Evolutionary conservation across 169 alveolate species (phyloP).

Genomic region (Cystoisospora suis): DNA sequence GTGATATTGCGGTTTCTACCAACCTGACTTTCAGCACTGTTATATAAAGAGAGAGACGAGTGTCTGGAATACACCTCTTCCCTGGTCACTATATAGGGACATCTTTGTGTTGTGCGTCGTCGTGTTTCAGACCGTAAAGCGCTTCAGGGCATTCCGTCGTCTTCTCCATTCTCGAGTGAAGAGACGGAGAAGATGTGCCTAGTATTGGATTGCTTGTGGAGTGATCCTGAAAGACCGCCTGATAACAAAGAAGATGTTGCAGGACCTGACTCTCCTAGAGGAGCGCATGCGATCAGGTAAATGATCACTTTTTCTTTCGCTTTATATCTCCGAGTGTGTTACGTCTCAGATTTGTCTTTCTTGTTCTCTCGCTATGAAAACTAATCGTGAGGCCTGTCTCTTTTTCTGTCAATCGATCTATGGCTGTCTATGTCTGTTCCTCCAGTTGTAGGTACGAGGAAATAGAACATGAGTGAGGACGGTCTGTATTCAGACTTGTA

Average conservation of each 20-base stretch:
- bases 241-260: neutral
- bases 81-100: neutral
- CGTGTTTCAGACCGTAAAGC: too few species aligned
- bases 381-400: too few species aligned
- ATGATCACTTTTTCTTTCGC: too few species aligned
- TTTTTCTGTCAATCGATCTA: neutral
- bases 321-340: too few species aligned
- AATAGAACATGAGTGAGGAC: too few species aligned
- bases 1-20: neutral
- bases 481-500: too few species aligned
- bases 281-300: slow-evolving; percentile 24
- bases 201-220: slow-evolving; percentile 35
- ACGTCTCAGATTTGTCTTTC: too few species aligned
- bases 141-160: too few species aligned
- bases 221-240: slow-evolving; percentile 22
- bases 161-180: too few species aligned
- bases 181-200: too few species aligned
- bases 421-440: neutral
- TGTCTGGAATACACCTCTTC: neutral
- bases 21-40: neutral
- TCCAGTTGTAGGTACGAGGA: too few species aligned
- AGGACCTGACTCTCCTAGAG: neutral
- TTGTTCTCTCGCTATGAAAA: too few species aligned
- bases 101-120: neutral
- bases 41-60: neutral